These are phyloP conservation scores for Puccinia hordei DNA, from an alignment of 1,284 basidiomycete species.

Conservation along the genomic window DNA sequence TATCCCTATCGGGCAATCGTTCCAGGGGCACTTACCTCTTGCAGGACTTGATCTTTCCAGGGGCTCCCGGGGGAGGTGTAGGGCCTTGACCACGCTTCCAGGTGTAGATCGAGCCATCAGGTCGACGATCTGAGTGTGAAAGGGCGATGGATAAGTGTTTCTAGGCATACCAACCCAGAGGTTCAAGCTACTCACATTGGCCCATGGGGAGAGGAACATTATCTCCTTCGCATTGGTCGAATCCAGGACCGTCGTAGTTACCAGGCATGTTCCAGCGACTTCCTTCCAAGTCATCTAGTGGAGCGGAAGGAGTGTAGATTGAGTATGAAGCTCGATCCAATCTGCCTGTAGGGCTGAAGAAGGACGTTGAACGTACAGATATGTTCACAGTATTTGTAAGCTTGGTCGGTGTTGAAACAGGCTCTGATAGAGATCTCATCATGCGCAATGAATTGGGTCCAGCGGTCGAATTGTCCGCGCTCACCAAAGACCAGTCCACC, in stretches of 20 bases:
- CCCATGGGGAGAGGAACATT: conserved; percentile 47
- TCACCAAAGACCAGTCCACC: conserved; percentile 48
- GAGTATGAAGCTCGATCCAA: not conserved
- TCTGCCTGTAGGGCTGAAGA: not conserved
- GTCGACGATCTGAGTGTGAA: conserved; percentile 6
- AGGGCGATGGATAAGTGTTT: not conserved
- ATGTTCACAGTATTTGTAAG: conserved; percentile 43
- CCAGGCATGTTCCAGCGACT: conserved; percentile 51
- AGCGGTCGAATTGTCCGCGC: conserved; percentile 40
- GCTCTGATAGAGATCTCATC: conserved; percentile 40
- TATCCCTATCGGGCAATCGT: not conserved
- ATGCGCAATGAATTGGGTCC: conserved; percentile 46
- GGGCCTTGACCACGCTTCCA: conserved; percentile 33
- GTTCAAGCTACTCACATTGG: conserved; percentile 28
- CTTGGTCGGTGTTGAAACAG: conserved; percentile 35
- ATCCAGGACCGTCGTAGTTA: conserved; percentile 31
- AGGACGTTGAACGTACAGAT: conserved; percentile 28
- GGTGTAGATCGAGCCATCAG: conserved; percentile 25
- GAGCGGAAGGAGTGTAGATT: not conserved
- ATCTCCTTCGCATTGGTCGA: conserved; percentile 46
- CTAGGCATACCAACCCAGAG: not conserved
- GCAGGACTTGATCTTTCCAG: conserved; percentile 41
- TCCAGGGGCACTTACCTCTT: conserved; percentile 7
- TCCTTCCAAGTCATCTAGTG: conserved; percentile 48
- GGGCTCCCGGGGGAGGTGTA: conserved; percentile 10